Conservation (phyloP, 2,329 filamentous ascomycete genomes). For the Fusarium sp. region DNA sequence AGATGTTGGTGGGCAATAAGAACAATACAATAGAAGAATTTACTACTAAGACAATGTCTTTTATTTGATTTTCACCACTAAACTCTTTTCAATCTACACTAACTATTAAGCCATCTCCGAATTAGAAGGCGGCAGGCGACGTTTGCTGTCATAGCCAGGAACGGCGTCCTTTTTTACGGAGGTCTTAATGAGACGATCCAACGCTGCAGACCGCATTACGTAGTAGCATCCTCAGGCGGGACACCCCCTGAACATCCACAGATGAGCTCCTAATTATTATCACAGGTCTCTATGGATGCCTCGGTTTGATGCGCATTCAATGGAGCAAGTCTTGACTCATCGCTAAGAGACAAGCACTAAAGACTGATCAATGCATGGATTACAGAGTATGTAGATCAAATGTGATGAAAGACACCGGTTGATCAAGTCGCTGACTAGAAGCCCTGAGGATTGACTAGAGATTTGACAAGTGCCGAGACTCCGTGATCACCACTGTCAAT, state of each 20-base stretch:
- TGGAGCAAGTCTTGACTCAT: not conserved
- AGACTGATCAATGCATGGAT: not conserved
- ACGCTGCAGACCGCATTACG: not conserved
- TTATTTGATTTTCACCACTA: not conserved
- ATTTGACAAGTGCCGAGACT: not conserved
- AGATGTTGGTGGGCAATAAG: not conserved
- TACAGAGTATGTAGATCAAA: not conserved
- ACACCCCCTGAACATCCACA: not conserved
- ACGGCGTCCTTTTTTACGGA: conserved; percentile 17
- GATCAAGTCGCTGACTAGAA: not conserved
- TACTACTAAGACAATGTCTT: not conserved
- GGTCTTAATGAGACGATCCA: not conserved
- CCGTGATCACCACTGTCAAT: conserved; percentile 20
- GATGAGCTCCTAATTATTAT: not conserved
- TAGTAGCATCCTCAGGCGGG: not conserved
- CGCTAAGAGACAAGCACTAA: not conserved
- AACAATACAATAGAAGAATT: not conserved
- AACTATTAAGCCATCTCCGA: conserved; percentile 5
- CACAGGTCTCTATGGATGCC: not conserved
- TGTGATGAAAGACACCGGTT: not conserved
- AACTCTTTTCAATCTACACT: not conserved
- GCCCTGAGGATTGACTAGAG: conserved; percentile 5
- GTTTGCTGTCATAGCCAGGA: conserved; percentile 20
- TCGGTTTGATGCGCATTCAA: not conserved
- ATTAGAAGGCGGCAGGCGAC: conserved; percentile 2